Evolutionary conservation across 768 basidiomycete species (phyloP).

Genomic region (Tephrocybe sp.): DNA sequence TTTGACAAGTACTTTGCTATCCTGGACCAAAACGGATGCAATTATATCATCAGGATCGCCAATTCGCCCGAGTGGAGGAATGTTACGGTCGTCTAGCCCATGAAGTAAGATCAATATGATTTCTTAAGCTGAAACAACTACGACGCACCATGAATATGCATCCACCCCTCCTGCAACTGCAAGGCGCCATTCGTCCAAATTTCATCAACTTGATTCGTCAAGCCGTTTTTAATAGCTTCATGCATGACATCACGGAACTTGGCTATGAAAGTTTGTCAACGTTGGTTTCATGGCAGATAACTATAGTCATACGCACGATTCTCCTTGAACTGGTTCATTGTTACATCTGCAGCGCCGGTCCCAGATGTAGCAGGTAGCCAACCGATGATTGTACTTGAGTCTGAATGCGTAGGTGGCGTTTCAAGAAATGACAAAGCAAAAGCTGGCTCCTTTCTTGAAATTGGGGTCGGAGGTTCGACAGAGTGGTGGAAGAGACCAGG

Average conservation of each 20-base stretch:
- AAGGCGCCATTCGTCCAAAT: conserved; percentile 62
- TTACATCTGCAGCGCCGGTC: conserved; percentile 33
- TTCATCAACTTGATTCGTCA: conserved; percentile 60
- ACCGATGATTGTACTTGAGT: conserved; percentile 58
- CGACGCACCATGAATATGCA: conserved; percentile 67
- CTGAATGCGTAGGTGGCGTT: conserved; percentile 36
- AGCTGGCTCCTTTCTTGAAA: conserved; percentile 41
- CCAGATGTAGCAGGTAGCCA: conserved; percentile 58
- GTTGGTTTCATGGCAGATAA: not conserved
- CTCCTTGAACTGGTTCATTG: conserved; percentile 67
- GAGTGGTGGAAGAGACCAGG: conserved; percentile 73
- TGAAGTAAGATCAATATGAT: not conserved
- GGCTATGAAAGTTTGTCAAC: conserved; percentile 34
- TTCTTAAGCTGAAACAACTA: not conserved
- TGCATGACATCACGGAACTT: conserved; percentile 61
- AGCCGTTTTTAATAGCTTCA: conserved; percentile 49
- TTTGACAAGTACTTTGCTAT: conserved; percentile 50
- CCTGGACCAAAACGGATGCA: conserved; percentile 67
- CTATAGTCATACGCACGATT: conserved; percentile 50
- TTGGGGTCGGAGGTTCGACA: conserved; percentile 46
- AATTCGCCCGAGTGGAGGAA: conserved; percentile 71
- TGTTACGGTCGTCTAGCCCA: conserved; percentile 63
- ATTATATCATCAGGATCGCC: conserved; percentile 86
- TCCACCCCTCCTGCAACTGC: conserved; percentile 76
- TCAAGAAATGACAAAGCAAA: conserved; percentile 68